Evolutionary conservation across 805 yeast genomes (phyloP), one percentile per base, ranked within the genome.

Genomic region (Candida ipomoeae): DNA sequence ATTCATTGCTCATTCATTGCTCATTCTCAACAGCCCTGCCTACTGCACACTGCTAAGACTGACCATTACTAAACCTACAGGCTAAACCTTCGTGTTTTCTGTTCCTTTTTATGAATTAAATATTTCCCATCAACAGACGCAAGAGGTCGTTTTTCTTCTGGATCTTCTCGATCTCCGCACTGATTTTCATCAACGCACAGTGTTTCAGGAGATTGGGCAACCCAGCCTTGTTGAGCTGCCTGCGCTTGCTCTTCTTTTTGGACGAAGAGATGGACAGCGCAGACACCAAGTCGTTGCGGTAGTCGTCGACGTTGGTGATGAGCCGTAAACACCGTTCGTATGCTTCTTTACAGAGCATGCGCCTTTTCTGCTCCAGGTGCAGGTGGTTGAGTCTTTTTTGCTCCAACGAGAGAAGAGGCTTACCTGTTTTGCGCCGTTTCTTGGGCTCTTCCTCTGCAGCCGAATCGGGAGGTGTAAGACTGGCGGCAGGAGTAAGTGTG

Each of bases 121-220:
- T 38, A 38, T 15, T 38, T 31, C 48, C 50, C 5, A 67, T 51
- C 52, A 71, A 59, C n/a, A 50, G 47, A 53, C 62, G 66, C 55
- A 73, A 63, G 36, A 55, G 57, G 14, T 65, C 71, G 55, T 73
- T 73, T 55, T 66, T 64, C 42, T 48, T 33, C 53, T 67, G 63
- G 32, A 73, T 67, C 53, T 64, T 62, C 17, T 58, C 53, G 42
- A 73, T 73, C 56, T 73, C 78, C 38, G 63, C 57, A 52, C 73
- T 66, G 33, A 73, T 71, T 52, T 71, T 66, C 47, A 65, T 61
- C 57, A 73, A 68, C 2, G 78, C 77, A 49, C 69, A 66, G 58
- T 71, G 76, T 57, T 73, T 73, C 20, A 73, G 68, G 52, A 73
- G 66, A 56, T 73, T 73, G 18, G 78, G 78, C 56, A 73, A 68